Evolutionary conservation across 108 stramenopile genomes (phyloP).

Genomic region (Nitzschia sp.): DNA sequence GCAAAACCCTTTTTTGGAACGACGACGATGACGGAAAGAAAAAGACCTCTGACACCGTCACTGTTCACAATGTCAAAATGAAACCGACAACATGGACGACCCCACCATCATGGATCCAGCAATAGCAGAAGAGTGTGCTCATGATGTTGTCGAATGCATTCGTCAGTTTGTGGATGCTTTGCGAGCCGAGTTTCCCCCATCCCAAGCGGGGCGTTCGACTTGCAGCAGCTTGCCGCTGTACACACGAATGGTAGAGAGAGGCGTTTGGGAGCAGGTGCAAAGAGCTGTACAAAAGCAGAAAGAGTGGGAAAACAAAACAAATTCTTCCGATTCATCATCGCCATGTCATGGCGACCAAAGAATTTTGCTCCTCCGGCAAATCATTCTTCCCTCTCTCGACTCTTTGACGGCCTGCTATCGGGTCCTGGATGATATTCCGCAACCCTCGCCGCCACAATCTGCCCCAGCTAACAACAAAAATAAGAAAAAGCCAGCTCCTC

Average conservation of each 20-base stretch:
- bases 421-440: conserved; percentile 13
- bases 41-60: too few relatives aligned
- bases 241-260: conserved; percentile 19
- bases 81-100: too few relatives aligned
- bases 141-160: conserved; percentile 12
- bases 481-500: conserved; percentile 57
- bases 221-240: background rate
- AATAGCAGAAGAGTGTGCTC: conserved; percentile 6
- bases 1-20: too few relatives aligned
- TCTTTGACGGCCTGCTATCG: conserved; percentile 15
- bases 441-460: background rate
- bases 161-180: conserved; percentile 19
- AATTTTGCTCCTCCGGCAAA: background rate
- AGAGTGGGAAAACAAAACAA: background rate
- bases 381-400: conserved; percentile 8
- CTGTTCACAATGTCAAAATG: too few relatives aligned
- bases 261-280: conserved; percentile 3
- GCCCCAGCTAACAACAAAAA: background rate
- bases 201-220: background rate
- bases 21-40: too few relatives aligned
- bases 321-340: background rate
- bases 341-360: background rate
- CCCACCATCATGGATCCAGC: background rate
- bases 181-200: conserved; percentile 24
- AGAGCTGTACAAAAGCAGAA: background rate